Base-by-base conservation (phyloP, 306 rosid genomes). In the Sicyos edulis region DNA sequence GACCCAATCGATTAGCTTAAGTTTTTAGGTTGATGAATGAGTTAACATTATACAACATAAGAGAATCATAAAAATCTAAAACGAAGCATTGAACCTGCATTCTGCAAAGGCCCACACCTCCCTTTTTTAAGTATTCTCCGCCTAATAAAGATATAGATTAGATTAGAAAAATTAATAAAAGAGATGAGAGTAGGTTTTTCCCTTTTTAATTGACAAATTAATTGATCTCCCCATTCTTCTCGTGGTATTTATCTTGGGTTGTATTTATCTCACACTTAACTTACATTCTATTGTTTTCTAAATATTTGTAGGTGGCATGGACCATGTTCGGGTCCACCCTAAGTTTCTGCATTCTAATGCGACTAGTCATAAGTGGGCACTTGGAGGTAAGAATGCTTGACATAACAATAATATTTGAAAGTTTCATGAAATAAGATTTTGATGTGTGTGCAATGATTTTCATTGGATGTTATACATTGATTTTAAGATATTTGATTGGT, bases 281-380 rank as follows among this genome's bases (percentile, higher is more conserved):
- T 15, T 19, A 20, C 32, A 19, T 65, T 66, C 17, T 66, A 45
- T 11, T 13, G 10, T 42, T 57, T 16, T 47, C 81, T n/a, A n/a
- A 58, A 76, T 57, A 71, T 82, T 10, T 83, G 77, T 82, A 93
- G 99, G 81, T 80, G 99, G 99, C 57, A 85, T 93, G 87, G 99
- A 93, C 80, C 99, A 91, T 51, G 96, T 89, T 42, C 81, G 99
- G 82, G 97, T 93, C 80, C 99, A 93, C 74, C 99, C 99, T 0
- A 93, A 86, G 87, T 93, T 93, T 89, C 93, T 93, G 37, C 99
- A 93, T 75, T 87, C 99, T 45, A 93, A 93, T 85, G 99, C 99
- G 24, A 93, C 99, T 45, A 93, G 99, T 81, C 97, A 93, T 74
- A 93, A 93, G 80, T 93, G 99, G 99, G 96, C 95, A 24, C 99